These are phyloP conservation scores for Ramaria sp. DNA, from an alignment of 768 basidiomycete genomes.

Conservation along the genomic window DNA sequence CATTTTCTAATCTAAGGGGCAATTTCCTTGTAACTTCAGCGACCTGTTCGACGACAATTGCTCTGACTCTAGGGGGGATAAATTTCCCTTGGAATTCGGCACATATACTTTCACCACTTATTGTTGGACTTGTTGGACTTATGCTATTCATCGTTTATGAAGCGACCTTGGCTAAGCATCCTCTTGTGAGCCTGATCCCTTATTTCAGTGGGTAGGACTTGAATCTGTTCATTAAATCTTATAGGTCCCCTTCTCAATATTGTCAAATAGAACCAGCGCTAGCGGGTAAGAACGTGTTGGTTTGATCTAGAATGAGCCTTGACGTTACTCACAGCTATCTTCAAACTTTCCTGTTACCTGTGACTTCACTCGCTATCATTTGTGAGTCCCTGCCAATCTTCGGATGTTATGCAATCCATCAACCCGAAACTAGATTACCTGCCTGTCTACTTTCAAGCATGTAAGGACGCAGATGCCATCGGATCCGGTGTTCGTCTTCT, in stretches of 20 bases:
- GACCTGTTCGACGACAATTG: conserved; percentile 15
- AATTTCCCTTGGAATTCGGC: conserved; percentile 17
- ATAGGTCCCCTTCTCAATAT: conserved; percentile 18
- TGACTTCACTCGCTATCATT: conserved; percentile 10
- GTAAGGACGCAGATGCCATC: conserved; percentile 13
- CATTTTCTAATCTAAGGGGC: conserved; percentile 14
- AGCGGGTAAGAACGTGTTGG: conserved; percentile 12
- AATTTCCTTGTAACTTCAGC: conserved; percentile 14
- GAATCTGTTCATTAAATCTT: no score
- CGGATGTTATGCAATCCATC: no score
- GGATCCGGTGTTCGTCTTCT: conserved; percentile 18
- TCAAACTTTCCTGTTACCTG: conserved; percentile 7
- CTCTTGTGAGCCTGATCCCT: no score
- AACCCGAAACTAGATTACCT: conserved; percentile 13
- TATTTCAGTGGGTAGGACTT: no score
- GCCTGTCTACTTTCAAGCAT: conserved; percentile 23
- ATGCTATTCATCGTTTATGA: conserved; percentile 24
- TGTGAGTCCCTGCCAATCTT: no score
- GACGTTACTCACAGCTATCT: conserved; percentile 10
- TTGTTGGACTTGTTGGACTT: conserved; percentile 20
- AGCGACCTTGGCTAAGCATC: conserved; percentile 14
- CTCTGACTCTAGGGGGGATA: conserved; percentile 15
- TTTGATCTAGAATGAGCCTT: background rate
- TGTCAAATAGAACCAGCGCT: conserved; percentile 19
- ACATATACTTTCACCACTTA: conserved; percentile 19